These are phyloP conservation scores for Cladosporium halotolerans DNA, from an alignment of 2,329 filamentous ascomycete species.

Conservation along the genomic window DNA sequence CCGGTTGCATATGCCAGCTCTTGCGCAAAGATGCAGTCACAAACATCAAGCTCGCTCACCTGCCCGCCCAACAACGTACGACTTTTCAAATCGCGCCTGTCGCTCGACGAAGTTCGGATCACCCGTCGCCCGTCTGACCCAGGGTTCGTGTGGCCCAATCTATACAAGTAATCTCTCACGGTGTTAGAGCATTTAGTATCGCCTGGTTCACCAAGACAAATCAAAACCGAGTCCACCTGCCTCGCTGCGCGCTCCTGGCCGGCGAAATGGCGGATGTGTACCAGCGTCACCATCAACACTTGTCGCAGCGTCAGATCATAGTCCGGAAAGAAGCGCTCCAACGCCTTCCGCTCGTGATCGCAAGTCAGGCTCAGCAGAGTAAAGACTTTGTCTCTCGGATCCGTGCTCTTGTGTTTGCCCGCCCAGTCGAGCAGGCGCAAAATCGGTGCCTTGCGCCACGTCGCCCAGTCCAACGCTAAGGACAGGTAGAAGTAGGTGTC, in stretches of 20 bases:
- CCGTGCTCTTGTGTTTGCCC: background rate
- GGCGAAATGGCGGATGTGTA: background rate
- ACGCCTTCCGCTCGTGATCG: background rate
- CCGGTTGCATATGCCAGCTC: background rate
- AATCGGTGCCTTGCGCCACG: background rate
- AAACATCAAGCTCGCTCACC: background rate
- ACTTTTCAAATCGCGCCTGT: background rate
- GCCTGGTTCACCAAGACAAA: background rate
- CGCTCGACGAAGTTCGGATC: background rate
- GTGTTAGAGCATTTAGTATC: background rate
- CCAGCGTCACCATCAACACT: background rate
- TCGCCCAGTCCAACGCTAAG: background rate
- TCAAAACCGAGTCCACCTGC: background rate
- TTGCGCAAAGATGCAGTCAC: background rate
- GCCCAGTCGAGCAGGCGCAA: background rate
- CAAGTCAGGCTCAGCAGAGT: background rate
- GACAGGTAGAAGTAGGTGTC: background rate
- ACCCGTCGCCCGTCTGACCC: background rate
- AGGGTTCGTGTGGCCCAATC: background rate
- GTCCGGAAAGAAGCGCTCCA: background rate
- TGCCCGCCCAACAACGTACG: background rate
- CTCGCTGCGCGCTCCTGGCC: background rate
- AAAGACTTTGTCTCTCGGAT: constrained; percentile 9
- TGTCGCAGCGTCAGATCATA: background rate
- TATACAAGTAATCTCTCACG: background rate